Percentiles rank a stretch among this genome's conserved stretches.
These are phyloP conservation scores for Diaporthe ampelina DNA, from an alignment of 2,329 filamentous ascomycete species.

Conservation along the genomic window DNA sequence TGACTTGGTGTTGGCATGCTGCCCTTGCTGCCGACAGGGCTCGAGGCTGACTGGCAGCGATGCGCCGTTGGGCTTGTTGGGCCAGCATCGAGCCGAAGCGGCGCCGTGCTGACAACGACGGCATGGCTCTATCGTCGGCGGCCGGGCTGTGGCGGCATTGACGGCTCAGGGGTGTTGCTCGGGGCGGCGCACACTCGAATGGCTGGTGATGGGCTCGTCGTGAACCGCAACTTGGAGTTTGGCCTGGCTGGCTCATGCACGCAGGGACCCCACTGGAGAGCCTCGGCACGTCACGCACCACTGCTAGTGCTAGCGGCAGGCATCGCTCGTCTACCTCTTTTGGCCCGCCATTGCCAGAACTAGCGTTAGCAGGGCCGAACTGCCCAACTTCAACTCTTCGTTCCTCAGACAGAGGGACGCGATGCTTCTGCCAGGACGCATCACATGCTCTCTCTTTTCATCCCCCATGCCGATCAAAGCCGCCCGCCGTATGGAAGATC, in stretches of 20 bases:
- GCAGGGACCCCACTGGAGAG: background rate
- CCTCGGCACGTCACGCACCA: conserved; percentile 18
- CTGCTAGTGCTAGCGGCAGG: background rate
- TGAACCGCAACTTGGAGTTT: background rate
- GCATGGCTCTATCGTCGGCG: conserved; percentile 27
- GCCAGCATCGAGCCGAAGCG: conserved; percentile 17
- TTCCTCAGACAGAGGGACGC: background rate
- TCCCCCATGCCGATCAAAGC: background rate
- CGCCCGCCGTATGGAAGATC: background rate
- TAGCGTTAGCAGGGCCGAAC: too few relatives aligned
- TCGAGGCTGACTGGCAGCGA: background rate
- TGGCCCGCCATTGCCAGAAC: too few relatives aligned
- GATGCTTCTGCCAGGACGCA: background rate
- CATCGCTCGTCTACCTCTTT: background rate
- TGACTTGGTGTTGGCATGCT: background rate
- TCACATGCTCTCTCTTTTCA: background rate
- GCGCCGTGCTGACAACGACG: background rate
- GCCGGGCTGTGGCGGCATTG: background rate
- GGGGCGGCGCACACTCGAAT: background rate
- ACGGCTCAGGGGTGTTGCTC: background rate
- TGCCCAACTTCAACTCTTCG: background rate
- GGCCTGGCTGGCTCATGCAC: background rate
- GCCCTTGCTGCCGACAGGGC: background rate
- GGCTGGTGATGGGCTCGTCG: background rate
- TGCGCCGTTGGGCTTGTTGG: conserved; percentile 25